Conservation (phyloP, 495 filamentous ascomycete genomes). For the Glonium stellatum region DNA sequence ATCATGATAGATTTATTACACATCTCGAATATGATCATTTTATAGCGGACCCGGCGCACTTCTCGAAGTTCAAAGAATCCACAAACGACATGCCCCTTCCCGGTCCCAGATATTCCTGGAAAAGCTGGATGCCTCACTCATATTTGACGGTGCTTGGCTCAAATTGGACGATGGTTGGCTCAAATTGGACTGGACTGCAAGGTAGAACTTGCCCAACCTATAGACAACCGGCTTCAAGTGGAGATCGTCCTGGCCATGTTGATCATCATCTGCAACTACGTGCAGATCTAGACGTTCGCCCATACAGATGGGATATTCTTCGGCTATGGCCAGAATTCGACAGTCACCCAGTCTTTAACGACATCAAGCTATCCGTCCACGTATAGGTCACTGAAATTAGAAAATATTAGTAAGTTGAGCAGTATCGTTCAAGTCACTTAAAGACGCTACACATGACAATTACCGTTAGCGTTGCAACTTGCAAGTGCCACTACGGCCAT, state of each 20-base stretch:
- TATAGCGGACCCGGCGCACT: background rate
- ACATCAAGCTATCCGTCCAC: constrained; percentile 4
- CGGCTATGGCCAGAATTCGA: constrained; percentile 6
- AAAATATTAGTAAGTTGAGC: no score
- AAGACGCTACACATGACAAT: no score
- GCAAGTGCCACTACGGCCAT: no score
- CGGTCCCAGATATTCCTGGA: no score
- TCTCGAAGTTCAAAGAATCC: background rate
- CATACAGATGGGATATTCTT: constrained; percentile 2
- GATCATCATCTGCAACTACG: constrained; percentile 1
- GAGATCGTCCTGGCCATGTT: background rate
- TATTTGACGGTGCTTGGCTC: no score
- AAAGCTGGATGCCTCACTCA: no score
- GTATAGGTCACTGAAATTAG: no score
- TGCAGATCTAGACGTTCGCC: background rate
- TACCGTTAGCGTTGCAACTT: no score
- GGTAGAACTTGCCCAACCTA: background rate
- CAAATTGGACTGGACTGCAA: no score
- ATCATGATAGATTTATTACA: background rate
- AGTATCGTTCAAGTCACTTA: no score
- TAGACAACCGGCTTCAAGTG: background rate
- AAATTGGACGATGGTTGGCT: no score
- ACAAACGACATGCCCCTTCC: background rate
- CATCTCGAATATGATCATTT: background rate
- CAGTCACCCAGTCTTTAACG: constrained; percentile 9